phyloP scores from a whole-genome alignment of 805 yeast species.

The Metschnikowia kunwiensis region DNA sequence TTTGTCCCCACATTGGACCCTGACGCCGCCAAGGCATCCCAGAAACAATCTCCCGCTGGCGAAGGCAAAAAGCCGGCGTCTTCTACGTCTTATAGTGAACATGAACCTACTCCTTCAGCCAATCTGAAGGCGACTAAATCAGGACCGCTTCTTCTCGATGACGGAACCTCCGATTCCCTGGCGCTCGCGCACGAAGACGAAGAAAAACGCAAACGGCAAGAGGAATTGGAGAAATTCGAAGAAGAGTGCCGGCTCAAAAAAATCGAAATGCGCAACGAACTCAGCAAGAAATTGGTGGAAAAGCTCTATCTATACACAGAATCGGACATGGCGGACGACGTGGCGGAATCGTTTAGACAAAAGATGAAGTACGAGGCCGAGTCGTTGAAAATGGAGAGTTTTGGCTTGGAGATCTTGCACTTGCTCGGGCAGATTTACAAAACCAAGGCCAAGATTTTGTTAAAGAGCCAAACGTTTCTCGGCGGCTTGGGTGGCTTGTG shows the following conservation, averaged over 20 bases:
- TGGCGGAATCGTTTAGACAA: conserved; percentile 49
- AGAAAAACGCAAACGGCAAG: conserved; percentile 45
- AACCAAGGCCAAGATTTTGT: conserved; percentile 60
- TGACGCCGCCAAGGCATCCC: neutral
- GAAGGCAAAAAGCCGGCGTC: neutral
- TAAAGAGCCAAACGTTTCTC: conserved; percentile 60
- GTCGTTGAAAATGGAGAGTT: conserved; percentile 73
- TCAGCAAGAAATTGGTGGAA: conserved; percentile 54
- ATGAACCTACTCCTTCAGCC: neutral
- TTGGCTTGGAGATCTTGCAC: conserved; percentile 79
- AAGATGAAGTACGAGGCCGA: conserved; percentile 82
- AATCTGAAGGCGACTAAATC: neutral
- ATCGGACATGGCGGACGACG: conserved; percentile 44
- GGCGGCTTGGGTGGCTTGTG: conserved; percentile 65
- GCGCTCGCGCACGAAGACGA: conserved; percentile 34
- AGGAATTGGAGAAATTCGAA: conserved; percentile 63
- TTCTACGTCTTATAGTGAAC: neutral
- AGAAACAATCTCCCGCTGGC: neutral
- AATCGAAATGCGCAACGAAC: conserved; percentile 58
- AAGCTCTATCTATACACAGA: conserved; percentile 44
- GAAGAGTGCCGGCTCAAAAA: conserved; percentile 71
- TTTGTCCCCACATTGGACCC: too few relatives aligned
- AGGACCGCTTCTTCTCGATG: conserved; percentile 17
- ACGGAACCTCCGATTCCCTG: conserved; percentile 7
- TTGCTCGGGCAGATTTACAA: conserved; percentile 68